Evolutionary conservation across 2,329 filamentous ascomycete species (phyloP).

Genomic region (Phialophora chinensis): DNA sequence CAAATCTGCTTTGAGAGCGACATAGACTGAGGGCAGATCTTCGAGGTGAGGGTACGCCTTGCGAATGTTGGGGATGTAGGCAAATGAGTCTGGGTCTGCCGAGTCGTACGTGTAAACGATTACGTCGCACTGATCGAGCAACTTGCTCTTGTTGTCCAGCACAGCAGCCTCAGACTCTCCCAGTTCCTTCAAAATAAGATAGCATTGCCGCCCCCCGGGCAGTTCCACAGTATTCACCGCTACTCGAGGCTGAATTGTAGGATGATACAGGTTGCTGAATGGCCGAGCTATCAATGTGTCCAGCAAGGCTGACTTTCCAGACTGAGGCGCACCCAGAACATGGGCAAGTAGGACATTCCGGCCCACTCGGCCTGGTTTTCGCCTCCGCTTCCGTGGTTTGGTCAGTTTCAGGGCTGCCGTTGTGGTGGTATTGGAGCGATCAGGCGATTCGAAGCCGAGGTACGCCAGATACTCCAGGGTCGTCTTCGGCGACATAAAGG

Average conservation of each 20-base stretch:
- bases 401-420: conserved; percentile 90
- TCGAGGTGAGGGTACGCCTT: conserved; percentile 81
- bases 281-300: conserved; percentile 90
- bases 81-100: conserved; percentile 93
- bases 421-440: conserved; percentile 72
- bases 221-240: conserved; percentile 97
- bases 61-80: conserved; percentile 83
- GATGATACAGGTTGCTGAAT: conserved; percentile 82
- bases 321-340: conserved; percentile 80
- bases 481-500: conserved; percentile 91
- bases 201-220: conserved; percentile 94
- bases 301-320: conserved; percentile 88
- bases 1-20: conserved; percentile 90
- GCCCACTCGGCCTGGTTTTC: conserved; percentile 82
- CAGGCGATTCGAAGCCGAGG: conserved; percentile 85
- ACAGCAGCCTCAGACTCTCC: conserved; percentile 88
- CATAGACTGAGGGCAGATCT: conserved; percentile 88
- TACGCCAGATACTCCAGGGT: conserved; percentile 96
- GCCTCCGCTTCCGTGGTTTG: conserved; percentile 83
- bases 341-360: conserved; percentile 95
- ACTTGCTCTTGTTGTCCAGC: conserved; percentile 85
- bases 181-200: conserved; percentile 92
- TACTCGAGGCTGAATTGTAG: conserved; percentile 91
- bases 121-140: conserved; percentile 85
- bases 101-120: conserved; percentile 97